These are phyloP conservation scores for Arabidopsis thaliana DNA, from an alignment of 345 rosid species.

Conservation along the genomic window DNA sequence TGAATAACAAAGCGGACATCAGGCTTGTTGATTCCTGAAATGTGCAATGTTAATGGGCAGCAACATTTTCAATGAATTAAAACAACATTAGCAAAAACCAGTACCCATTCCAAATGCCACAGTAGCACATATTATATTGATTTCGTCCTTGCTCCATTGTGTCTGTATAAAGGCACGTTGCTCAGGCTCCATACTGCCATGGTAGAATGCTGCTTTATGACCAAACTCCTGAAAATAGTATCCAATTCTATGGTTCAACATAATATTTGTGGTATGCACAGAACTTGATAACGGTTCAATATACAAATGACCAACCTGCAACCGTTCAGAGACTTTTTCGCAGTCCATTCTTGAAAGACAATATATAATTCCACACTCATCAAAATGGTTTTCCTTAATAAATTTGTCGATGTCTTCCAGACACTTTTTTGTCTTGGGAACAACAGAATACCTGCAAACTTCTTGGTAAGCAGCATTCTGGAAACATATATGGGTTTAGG, in stretches of 20 bases:
- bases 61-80: conserved; percentile 36
- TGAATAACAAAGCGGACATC: conserved; percentile 99
- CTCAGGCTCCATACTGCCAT: conserved; percentile 90
- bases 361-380: conserved; percentile 98
- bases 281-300: conserved; percentile 12
- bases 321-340: conserved; percentile 88
- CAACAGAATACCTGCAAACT: conserved; percentile 73
- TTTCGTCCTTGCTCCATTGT: conserved; percentile 99
- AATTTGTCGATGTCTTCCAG: conserved; percentile 92
- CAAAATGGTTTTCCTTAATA: conserved; percentile 83
- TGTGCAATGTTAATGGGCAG: conserved; percentile 30
- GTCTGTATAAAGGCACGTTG: conserved; percentile 78
- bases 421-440: conserved; percentile 90
- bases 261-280: conserved; percentile 20
- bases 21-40: conserved; percentile 96
- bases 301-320: conserved; percentile 69
- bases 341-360: conserved; percentile 99
- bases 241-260: conserved; percentile 19
- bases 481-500: conserved; percentile 18
- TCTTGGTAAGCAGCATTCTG: conserved; percentile 46
- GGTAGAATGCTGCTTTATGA: conserved; percentile 96
- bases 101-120: conserved; percentile 99
- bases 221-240: conserved; percentile 69
- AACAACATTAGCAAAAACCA: conserved; percentile 34
- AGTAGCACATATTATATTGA: conserved; percentile 96